Conservation (phyloP, 306 rosid species). For the Glycine latifolia region DNA sequence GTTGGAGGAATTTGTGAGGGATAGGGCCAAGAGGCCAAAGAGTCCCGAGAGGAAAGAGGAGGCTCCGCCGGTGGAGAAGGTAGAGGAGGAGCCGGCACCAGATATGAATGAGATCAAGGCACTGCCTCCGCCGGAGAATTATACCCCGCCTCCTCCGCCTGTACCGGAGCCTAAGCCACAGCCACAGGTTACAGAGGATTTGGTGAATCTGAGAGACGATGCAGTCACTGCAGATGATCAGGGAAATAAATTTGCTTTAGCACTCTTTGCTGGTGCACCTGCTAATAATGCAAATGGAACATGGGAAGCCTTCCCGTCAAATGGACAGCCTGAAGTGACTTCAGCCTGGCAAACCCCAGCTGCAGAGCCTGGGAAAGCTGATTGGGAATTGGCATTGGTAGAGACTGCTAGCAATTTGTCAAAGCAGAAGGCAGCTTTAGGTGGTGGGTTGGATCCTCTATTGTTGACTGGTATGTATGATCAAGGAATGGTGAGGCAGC, state of each 20-base stretch:
- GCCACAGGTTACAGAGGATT: slow-evolving; percentile 61
- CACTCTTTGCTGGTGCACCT: slow-evolving; percentile 87
- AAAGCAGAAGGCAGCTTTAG: slow-evolving; percentile 73
- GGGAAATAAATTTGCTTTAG: slow-evolving; percentile 84
- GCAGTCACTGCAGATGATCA: slow-evolving; percentile 79
- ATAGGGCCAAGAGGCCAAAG: slow-evolving; percentile 82
- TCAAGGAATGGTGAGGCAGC: slow-evolving; percentile 96
- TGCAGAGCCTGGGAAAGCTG: slow-evolving; percentile 89
- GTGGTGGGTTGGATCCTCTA: slow-evolving; percentile 92
- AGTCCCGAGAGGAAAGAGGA: slow-evolving; percentile 86
- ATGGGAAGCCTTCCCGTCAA: slow-evolving; percentile 94
- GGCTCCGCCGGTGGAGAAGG: slow-evolving; percentile 58
- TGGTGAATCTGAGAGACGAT: slow-evolving; percentile 90
- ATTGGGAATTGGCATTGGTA: slow-evolving; percentile 98
- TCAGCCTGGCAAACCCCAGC: slow-evolving; percentile 99
- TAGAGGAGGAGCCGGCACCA: slow-evolving; percentile 76
- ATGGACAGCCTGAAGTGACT: slow-evolving; percentile 86
- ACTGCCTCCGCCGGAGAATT: slow-evolving; percentile 86
- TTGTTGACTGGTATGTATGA: slow-evolving; percentile 95
- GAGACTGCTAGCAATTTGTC: slow-evolving; percentile 90
- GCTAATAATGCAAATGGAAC: slow-evolving; percentile 77
- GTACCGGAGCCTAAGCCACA: slow-evolving; percentile 70
- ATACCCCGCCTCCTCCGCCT: slow-evolving; percentile 77
- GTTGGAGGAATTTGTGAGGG: slow-evolving; percentile 95
- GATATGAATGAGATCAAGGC: slow-evolving; percentile 97